Evolutionary conservation across 1,139 yeast species (phyloP), one percentile per base, ranked within the genome.

Genomic region (Zygosaccharomyces pseudobailii): DNA sequence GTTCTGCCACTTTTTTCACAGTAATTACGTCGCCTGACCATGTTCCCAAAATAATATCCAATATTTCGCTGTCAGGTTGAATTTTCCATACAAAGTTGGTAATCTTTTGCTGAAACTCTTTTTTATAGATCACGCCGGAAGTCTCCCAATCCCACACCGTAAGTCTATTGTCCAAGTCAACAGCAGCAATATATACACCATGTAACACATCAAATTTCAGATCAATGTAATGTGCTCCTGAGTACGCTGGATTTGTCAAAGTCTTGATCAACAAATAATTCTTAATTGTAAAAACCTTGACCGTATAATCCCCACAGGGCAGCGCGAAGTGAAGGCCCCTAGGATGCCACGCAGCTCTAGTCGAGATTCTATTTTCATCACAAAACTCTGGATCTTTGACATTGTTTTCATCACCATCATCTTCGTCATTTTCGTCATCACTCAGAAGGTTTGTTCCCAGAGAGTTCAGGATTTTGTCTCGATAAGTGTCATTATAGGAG

Each of bases 281-380:
- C 44, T 49, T 54, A 42, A 69, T 42, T 43, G 58, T 42, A 52
- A 52, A 51, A 21, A 57, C 46, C 53, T 57, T 50, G 50, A 62
- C 54, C 55, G 71, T 20, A 69, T 58, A 34, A 64, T 73, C 55
- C 70, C 65, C 32, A 59, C 69, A 68, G 2, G 85, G 87, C 13
- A 82, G 59, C 1, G 90, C 86, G 48, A 88, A 71, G 19, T 68
- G 66, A 45, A 77, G 76, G 9, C 95, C 95, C 46, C 76, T 72
- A 5, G 84, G 82, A 57, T 76, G 79, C 84, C 85, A 82, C 10
- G 73, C 75, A 2, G 74, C 73, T 37, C 73, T 70, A 0, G 79
- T 69, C 6, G 71, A 64, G 5, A 70, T 60, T 13, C 67, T 55
- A 45, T 71, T 72, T 17, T 65, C 73, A 10, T 51, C 54, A 32